phyloP scores from a whole-genome alignment of 129 eudicot species.

The Tagetes erecta region DNA sequence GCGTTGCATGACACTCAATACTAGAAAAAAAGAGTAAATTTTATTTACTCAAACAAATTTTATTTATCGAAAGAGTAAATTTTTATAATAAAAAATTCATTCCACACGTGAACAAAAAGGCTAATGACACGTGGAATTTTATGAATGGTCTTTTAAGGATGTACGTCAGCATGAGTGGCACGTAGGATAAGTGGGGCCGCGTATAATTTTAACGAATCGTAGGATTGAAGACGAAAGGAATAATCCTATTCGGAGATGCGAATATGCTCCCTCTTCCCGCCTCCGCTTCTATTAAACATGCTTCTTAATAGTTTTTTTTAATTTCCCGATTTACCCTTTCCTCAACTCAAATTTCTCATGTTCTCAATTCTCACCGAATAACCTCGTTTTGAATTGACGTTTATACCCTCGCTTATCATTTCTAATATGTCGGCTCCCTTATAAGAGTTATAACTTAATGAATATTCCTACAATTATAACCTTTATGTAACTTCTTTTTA shows the following conservation, averaged over 20 bases:
- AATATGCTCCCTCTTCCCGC: constrained; percentile 37
- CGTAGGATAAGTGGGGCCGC: constrained; percentile 31
- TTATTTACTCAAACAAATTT: no score
- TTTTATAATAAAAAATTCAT: no score
- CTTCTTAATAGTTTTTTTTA: constrained; percentile 15
- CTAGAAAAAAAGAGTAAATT: no score
- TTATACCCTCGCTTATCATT: constrained; percentile 6
- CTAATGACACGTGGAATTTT: background rate
- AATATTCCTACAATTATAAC: no score
- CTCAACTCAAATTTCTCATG: background rate
- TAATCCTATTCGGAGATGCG: constrained; percentile 32
- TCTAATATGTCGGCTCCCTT: no score
- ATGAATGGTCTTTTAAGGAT: background rate
- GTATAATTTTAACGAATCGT: constrained; percentile 27
- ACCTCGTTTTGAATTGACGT: background rate
- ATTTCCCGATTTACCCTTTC: constrained; percentile 17
- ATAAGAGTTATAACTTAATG: no score
- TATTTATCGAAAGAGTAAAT: no score
- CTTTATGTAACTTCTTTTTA: no score
- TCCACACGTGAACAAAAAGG: background rate
- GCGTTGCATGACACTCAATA: no score
- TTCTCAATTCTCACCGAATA: no score
- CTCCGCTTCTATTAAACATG: constrained; percentile 9
- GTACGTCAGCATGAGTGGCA: constrained; percentile 29
- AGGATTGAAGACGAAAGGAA: constrained; percentile 26